Conservation (phyloP, 108 stramenopile genomes). For the Cyclostephanos tholiformis region DNA sequence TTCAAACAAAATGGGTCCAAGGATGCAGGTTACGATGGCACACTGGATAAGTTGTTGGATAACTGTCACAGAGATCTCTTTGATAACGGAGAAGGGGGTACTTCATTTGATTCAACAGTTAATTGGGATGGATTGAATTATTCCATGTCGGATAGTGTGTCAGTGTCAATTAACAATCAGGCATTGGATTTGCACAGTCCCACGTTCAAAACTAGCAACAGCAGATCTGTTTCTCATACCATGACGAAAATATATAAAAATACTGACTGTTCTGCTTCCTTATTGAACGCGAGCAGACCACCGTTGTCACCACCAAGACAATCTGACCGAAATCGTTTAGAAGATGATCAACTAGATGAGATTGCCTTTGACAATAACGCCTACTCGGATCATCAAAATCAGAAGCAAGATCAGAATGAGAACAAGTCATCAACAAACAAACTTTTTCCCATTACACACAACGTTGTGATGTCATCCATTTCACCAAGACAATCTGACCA, state of each 20-base stretch:
- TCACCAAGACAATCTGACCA: neutral
- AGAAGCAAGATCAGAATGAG: neutral
- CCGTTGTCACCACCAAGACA: neutral
- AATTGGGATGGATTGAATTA: slow-evolving; percentile 46
- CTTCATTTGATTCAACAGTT: slow-evolving; percentile 35
- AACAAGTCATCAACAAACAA: neutral
- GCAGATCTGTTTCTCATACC: neutral
- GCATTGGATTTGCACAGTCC: neutral
- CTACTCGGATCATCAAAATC: neutral
- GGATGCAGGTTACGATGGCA: neutral
- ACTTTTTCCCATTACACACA: neutral
- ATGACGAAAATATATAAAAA: neutral
- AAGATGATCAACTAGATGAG: neutral
- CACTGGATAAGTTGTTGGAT: neutral
- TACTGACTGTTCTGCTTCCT: neutral
- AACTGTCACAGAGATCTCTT: neutral
- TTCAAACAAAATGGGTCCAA: neutral
- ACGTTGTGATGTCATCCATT: neutral
- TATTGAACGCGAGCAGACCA: neutral
- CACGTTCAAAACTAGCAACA: neutral
- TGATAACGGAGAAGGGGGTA: neutral
- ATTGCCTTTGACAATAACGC: neutral
- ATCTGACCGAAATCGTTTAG: neutral
- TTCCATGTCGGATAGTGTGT: slow-evolving; percentile 38
- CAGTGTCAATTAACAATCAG: neutral